Conservation (phyloP, 495 filamentous ascomycete species). For the Xylaria scruposa region DNA sequence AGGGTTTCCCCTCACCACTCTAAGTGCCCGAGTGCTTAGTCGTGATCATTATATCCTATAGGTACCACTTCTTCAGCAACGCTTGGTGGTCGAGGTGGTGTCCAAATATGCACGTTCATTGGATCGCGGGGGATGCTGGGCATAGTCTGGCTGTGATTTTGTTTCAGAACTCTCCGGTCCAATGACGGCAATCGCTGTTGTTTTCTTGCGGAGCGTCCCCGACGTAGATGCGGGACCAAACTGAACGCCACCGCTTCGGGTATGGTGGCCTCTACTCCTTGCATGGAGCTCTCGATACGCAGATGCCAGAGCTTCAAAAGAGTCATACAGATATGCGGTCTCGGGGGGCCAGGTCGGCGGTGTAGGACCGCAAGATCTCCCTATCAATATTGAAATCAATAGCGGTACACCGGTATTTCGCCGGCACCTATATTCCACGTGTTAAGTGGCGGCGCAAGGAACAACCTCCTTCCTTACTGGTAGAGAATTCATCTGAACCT, state of each 20-base stretch:
- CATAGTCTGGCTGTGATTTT: slow-evolving; percentile 7
- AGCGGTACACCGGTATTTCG: background rate
- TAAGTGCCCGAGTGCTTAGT: background rate
- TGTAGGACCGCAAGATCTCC: slow-evolving; percentile 15
- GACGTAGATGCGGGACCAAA: slow-evolving; percentile 13
- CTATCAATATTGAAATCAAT: background rate
- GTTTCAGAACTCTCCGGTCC: slow-evolving; percentile 14
- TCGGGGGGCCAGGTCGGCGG: slow-evolving; percentile 18
- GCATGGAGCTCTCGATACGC: slow-evolving; percentile 11
- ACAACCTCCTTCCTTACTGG: slow-evolving; percentile 4
- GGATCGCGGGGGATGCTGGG: slow-evolving; percentile 10
- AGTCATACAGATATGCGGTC: slow-evolving; percentile 24
- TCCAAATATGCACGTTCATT: slow-evolving; percentile 16
- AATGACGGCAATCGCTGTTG: slow-evolving; percentile 12
- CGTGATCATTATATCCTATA: background rate
- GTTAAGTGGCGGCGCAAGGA: slow-evolving; percentile 18
- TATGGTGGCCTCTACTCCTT: slow-evolving; percentile 4
- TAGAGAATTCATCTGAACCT: background rate
- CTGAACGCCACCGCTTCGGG: slow-evolving; percentile 21
- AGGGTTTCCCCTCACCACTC: background rate
- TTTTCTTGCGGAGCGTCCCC: slow-evolving; percentile 17
- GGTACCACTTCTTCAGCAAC: slow-evolving; percentile 9
- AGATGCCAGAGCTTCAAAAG: slow-evolving; percentile 14
- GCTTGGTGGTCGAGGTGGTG: slow-evolving; percentile 14
- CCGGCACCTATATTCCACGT: slow-evolving; percentile 4